Conservation (phyloP, 2,329 filamentous ascomycete species). For the Pestalotiopsis sp. region DNA sequence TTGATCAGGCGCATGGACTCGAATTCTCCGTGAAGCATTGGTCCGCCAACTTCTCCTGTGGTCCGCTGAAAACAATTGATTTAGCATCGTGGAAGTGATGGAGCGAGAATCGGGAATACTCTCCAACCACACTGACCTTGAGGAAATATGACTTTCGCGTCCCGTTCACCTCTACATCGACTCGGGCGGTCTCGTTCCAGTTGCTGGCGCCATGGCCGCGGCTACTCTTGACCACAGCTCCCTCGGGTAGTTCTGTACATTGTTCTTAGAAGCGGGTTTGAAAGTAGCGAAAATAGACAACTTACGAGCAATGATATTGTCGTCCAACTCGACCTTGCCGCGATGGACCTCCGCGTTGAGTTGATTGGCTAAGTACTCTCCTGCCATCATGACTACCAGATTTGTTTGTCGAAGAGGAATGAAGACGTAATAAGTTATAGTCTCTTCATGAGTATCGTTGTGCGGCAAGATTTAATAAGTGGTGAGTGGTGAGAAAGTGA, state of each 20-base stretch:
- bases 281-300: accelerated
- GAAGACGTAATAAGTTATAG: too few species aligned
- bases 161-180: neutral
- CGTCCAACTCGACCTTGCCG: neutral
- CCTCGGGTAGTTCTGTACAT: neutral
- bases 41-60: neutral
- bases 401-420: neutral
- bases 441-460: too few species aligned
- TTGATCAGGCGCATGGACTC: neutral
- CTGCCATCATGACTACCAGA: neutral
- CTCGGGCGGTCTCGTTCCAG: neutral
- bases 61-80: neutral
- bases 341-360: neutral
- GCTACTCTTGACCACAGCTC: neutral
- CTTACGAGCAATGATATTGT: neutral
- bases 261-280: neutral
- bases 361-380: neutral
- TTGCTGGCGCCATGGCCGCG: neutral
- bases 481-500: too few species aligned
- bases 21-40: neutral
- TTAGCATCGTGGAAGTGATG: neutral
- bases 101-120: neutral
- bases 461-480: too few species aligned
- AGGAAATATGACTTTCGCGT: neutral
- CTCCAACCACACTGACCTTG: neutral